Evolutionary conservation across 108 stramenopile species (phyloP), one percentile per base, ranked within the genome.

Genomic region (Discostella stelligeroides): DNA sequence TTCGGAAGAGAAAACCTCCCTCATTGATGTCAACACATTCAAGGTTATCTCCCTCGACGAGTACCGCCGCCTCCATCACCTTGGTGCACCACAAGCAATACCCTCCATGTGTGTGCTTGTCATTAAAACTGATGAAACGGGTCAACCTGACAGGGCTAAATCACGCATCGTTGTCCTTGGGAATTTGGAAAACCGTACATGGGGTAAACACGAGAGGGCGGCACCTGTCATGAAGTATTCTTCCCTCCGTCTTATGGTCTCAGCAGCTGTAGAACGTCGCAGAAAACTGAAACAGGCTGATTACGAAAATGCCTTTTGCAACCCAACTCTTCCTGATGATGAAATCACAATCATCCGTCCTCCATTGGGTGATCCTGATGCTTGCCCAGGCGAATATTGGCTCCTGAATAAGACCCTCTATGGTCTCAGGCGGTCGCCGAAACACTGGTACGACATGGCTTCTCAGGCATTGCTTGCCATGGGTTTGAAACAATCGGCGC

Each of bases 241-340:
- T 10, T 54, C 46, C 30, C 37, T 63, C n/a, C 62, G 62, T 0
- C 60, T 63, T 8, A 45, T 71, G 17, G 37, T 49, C 17, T 28
- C 61, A 6, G 29, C 34, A 21, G 60, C 60, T 11, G 60, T 71
- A 0, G 10, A 28, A 3, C 15, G 48, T 0, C 15, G 34, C 11
- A 45, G 60, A 1, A 48, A 37, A 4, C 47, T 62, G 20, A n/a
- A 64, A 64, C 71, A 72, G 40, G 61, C 62, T 27, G 58, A 72
- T 23, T 63, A 48, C 40, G 64, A 72, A 34, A 72, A 72, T 43
- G 71, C 70, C 15, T 71, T 71, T 34, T 71, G 70, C 48, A 43
- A 71, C 13, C 27, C 61, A 8, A 21, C n/a, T 4, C 63, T 64
- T 15, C 61, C 63, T 0, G 51, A 64, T 9, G 49, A 50, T 50